Base-by-base conservation (phyloP, 2,329 filamentous ascomycete species). In the Apiospora saccharicola region DNA sequence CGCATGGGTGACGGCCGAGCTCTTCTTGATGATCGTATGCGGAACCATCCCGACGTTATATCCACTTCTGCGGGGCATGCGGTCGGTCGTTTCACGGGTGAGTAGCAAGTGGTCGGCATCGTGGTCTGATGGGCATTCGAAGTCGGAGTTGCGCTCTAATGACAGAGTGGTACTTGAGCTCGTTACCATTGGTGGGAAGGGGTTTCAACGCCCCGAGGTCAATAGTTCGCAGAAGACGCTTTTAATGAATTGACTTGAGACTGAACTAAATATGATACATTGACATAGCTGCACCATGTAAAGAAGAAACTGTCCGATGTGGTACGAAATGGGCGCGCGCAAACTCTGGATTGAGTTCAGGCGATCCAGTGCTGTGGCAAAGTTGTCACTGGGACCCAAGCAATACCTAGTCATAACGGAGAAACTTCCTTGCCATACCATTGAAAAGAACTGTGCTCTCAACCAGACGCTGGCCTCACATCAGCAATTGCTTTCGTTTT, bases 1-100 rank as follows among this genome's bases (percentile, higher is more conserved):
- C 43, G 67, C 44, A n/a, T 69, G 46, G 46, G 68, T 47, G 3
- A 69, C 68, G 5, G 68, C 68, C 22, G 46, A 69, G 22, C 44
- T 69, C 41, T 69, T 51, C 30, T 22, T 69, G 26, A 69, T 69
- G 44, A 69, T 69, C 26, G 30, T 69, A 14, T 69, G 68, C 46
- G 46, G 30, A 2, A 53, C 46, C 13, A 16, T 69, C 16, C 68
- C 46, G 13, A 37, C 44, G 14, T 46, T 69, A 13, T 47, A 53
- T 14, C 46, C 46, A 22, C 43, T 53, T 13, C 14, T 69, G 16
- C 26, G 26, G 26, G 26, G 51, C 14, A 34, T 57, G 26, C 51
- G 13, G 26, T 34, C 26, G 1, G 26, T 34, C 14, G 51, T 30
- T 6, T 22, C 26, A 3, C 51, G 51, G 51, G 14, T 57, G 51